Evolutionary conservation across 2,329 filamentous ascomycete genomes (phyloP).

Genomic region (Monosporascus ibericus): DNA sequence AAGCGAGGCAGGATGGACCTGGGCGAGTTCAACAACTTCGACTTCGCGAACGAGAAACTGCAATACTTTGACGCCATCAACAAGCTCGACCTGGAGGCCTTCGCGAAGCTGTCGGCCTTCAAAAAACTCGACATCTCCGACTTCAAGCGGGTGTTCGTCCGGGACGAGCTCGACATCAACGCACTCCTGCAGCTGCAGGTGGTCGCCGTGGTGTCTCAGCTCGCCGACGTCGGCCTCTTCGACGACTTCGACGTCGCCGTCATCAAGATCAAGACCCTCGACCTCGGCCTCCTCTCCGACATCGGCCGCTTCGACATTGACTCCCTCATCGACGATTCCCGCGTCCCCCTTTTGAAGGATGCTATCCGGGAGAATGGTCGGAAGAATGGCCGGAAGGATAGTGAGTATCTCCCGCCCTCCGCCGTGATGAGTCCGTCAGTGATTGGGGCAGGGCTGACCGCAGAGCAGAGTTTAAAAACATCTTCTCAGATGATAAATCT

Average conservation of each 20-base stretch:
- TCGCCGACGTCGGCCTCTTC: constrained; percentile 34
- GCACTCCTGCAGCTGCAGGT: constrained; percentile 35
- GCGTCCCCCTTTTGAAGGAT: constrained; percentile 26
- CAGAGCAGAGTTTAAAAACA: neutral
- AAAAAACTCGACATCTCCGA: constrained; percentile 25
- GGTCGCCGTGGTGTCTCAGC: constrained; percentile 24
- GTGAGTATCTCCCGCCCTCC: constrained; percentile 6
- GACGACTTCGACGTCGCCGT: constrained; percentile 39
- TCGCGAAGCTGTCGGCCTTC: constrained; percentile 32
- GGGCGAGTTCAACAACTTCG: constrained; percentile 26
- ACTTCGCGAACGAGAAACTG: constrained; percentile 30
- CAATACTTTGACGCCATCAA: constrained; percentile 28
- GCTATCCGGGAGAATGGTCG: constrained; percentile 22
- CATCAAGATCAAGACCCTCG: constrained; percentile 35
- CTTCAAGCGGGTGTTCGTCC: constrained; percentile 34
- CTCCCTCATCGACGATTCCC: constrained; percentile 23
- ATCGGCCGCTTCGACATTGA: constrained; percentile 26
- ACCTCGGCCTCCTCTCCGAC: constrained; percentile 34
- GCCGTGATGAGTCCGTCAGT: neutral
- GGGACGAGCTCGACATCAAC: constrained; percentile 43
- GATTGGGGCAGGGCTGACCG: neutral
- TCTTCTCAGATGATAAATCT: neutral
- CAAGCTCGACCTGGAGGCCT: constrained; percentile 21
- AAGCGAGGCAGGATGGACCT: constrained; percentile 16
- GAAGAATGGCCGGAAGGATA: no score